Evolutionary conservation across 2,329 filamentous ascomycete species (phyloP), one percentile per base, ranked within the genome.

Genomic region (Fusarium piperis): DNA sequence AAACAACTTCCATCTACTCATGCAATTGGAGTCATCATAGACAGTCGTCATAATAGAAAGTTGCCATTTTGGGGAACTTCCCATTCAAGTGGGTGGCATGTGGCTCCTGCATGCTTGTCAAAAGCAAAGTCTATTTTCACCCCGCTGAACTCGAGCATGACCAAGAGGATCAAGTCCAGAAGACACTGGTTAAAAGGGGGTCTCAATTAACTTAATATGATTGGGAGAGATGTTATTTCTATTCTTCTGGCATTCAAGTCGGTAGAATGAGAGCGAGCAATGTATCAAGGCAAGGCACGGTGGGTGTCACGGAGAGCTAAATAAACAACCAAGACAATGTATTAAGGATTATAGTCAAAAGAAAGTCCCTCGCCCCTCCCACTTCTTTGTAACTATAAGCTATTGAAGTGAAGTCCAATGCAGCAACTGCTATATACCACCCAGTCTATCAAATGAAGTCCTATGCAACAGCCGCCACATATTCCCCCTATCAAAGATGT

Each of bases 361-460:
- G 51, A 53, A 53, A 48, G 44, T 35, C 51, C 30, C 30, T 33
- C n/a, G 28, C n/a, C 18, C 30, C 7, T n/a, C 44, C 32, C 32
- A 53, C 51, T 53, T 53, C 51, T 53, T 53, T 53, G 18, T 35
- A 53, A 53, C 51, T 35, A 53, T 53, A 53, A 35, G 57, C 53
- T 57, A 39, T 57, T 16, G 53, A 57, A 57, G 32, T 26, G 35
- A 57, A 57, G 53, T 57, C 53, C 26, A 48, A 48, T 48, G 44
- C 11, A 28, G 16, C 6, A 48, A 26, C 6, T 48, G 44, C 44
- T 38, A 57, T 57, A 30, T 30, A 41, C 53, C 23, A 41, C 23
- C 36, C 26, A 38, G 35, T 28, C 23, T 28, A 36, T 38, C 16
- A 36, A 39, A 26, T 38, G 53, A 39, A 26, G 23, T 57, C 35